Evolutionary conservation across 768 basidiomycete genomes (phyloP).

Genomic region (Tylopilus plumbeoviolaceoides): DNA sequence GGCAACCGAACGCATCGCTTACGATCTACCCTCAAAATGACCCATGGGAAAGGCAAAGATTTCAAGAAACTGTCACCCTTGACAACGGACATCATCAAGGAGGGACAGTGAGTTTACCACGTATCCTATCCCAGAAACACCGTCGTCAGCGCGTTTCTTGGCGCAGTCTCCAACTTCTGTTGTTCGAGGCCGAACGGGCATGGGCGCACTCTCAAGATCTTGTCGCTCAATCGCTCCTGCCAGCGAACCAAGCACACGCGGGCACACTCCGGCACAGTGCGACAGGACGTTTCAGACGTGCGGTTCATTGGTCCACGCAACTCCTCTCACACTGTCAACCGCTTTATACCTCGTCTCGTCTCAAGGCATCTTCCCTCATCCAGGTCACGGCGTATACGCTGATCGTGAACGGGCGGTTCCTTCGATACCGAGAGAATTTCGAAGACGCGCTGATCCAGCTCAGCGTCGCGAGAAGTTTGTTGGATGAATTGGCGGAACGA

Average conservation of each 20-base stretch:
- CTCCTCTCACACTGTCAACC: slow-evolving; percentile 70
- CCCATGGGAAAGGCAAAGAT: slow-evolving; percentile 84
- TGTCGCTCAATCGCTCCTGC: slow-evolving; percentile 44
- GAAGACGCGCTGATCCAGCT: slow-evolving; percentile 73
- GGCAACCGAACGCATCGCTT: slow-evolving; percentile 86
- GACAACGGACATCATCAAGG: slow-evolving; percentile 65
- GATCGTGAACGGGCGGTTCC: slow-evolving; percentile 77
- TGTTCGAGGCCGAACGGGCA: slow-evolving; percentile 90
- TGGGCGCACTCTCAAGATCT: slow-evolving; percentile 90
- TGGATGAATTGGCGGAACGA: slow-evolving; percentile 60
- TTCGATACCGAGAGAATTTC: slow-evolving; percentile 72
- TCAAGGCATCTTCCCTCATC: slow-evolving; percentile 56
- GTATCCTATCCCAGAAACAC: slow-evolving; percentile 1
- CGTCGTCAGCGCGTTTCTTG: slow-evolving; percentile 6
- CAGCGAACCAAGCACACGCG: slow-evolving; percentile 48
- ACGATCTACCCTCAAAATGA: slow-evolving; percentile 77
- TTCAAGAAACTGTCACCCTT: slow-evolving; percentile 81
- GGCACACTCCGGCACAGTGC: slow-evolving; percentile 65
- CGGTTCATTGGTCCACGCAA: slow-evolving; percentile 74
- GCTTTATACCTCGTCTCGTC: slow-evolving; percentile 48
- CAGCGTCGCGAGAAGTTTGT: slow-evolving; percentile 68
- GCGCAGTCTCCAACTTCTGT: slow-evolving; percentile 70
- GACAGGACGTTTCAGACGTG: slow-evolving; percentile 76
- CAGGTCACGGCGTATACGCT: slow-evolving; percentile 78
- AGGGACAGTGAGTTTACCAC: slow-evolving; percentile 70